A percentile compares a stretch with the other conserved stretches of the same genome.
Conservation (phyloP, 768 basidiomycete genomes). For the Auricularia sp. region DNA sequence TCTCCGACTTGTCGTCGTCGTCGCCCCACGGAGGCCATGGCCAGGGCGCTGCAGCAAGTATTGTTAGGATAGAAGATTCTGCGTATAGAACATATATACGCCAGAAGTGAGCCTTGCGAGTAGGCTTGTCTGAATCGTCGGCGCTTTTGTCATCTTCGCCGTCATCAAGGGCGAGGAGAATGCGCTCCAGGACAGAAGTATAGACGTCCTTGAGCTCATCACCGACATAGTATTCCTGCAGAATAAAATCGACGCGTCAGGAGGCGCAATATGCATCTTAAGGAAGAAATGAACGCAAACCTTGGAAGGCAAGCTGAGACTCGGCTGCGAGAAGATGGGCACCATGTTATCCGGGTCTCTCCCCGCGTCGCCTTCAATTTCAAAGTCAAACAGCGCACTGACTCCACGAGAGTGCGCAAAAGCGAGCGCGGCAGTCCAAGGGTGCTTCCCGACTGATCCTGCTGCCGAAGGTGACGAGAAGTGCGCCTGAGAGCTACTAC, state of each 20-base stretch:
- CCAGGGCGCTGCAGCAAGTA: conserved; percentile 65
- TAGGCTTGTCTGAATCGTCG: conserved; percentile 12
- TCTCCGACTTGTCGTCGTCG: conserved; percentile 46
- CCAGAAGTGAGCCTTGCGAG: conserved; percentile 16
- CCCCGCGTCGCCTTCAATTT: conserved; percentile 81
- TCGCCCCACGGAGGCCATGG: conserved; percentile 81
- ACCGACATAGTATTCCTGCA: conserved; percentile 68
- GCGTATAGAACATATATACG: conserved; percentile 23
- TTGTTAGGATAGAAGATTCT: conserved; percentile 13
- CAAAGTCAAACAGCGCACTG: conserved; percentile 66
- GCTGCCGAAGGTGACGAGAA: conserved; percentile 10
- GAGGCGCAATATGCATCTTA: neutral
- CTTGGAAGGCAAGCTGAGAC: conserved; percentile 79
- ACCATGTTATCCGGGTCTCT: conserved; percentile 79
- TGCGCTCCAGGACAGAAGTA: conserved; percentile 53
- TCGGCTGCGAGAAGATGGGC: conserved; percentile 76
- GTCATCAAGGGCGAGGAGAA: conserved; percentile 51
- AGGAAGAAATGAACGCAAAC: conserved; percentile 26
- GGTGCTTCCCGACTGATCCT: conserved; percentile 27
- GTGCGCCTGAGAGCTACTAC: neutral
- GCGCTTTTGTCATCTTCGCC: conserved; percentile 28
- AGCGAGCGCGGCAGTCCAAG: conserved; percentile 69
- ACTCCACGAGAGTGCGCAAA: conserved; percentile 84
- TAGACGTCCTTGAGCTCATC: conserved; percentile 55
- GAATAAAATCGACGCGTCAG: neutral